These are phyloP conservation scores for Solanum chilense DNA, from an alignment of 257 asterid species.

Conservation along the genomic window DNA sequence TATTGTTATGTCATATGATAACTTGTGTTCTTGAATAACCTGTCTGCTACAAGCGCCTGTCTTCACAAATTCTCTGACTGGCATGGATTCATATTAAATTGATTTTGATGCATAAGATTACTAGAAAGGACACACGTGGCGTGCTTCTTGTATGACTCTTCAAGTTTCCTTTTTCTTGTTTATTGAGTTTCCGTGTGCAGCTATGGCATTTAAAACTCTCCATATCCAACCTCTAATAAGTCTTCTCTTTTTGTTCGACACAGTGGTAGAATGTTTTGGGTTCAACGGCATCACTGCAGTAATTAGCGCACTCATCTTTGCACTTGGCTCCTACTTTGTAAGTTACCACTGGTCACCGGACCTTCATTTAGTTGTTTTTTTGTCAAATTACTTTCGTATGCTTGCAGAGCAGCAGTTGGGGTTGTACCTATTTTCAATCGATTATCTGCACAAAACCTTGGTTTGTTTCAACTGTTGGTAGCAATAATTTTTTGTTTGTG, in stretches of 20 bases:
- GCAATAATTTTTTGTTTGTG: neutral
- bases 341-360: conserved; percentile 7
- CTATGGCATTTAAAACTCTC: neutral
- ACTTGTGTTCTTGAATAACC: neutral
- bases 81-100: neutral
- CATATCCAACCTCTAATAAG: neutral
- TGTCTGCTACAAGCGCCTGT: neutral
- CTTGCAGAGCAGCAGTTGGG: neutral
- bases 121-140: neutral
- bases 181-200: neutral
- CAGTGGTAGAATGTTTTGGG: conserved; percentile 60
- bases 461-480: neutral
- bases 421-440: neutral
- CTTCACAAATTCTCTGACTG: neutral
- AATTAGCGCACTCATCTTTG: conserved; percentile 25
- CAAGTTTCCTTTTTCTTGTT: neutral
- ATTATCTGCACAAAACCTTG: neutral
- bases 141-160: neutral
- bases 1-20: neutral
- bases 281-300: conserved; percentile 34
- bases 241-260: conserved; percentile 5
- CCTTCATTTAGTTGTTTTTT: neutral
- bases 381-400: neutral
- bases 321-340: conserved; percentile 58
- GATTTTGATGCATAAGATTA: neutral